A percentile compares a stretch with the other conserved stretches of the same genome.
Evolutionary conservation across 805 yeast species (phyloP).

Genomic region (Starmerella tilneyi): DNA sequence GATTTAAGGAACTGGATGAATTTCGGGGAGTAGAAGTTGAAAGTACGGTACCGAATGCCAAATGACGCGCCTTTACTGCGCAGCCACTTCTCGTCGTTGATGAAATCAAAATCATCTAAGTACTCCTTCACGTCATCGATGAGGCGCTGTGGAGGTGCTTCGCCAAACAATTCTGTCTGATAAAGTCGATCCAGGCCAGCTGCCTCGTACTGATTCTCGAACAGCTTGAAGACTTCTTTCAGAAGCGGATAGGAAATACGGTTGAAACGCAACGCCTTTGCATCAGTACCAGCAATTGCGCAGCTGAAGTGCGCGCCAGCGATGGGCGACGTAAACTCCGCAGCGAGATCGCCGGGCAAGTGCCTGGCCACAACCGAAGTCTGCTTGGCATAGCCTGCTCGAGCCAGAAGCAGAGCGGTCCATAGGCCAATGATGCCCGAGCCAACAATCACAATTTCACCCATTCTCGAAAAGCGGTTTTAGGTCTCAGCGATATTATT

Average conservation of each 20-base stretch:
- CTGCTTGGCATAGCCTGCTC: slow-evolving; percentile 33
- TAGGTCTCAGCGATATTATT: not conserved
- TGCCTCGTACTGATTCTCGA: slow-evolving; percentile 37
- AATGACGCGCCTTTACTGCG: slow-evolving; percentile 42
- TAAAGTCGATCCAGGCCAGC: slow-evolving; percentile 47
- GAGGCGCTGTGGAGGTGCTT: slow-evolving; percentile 38
- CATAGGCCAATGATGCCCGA: slow-evolving; percentile 61
- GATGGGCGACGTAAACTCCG: slow-evolving; percentile 68
- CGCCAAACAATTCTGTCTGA: slow-evolving; percentile 54
- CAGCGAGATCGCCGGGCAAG: slow-evolving; percentile 70
- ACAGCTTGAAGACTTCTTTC: slow-evolving; percentile 33
- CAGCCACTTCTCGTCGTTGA: slow-evolving; percentile 33
- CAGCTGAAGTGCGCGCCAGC: slow-evolving; percentile 60
- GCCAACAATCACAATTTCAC: slow-evolving; percentile 34
- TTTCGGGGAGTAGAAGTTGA: slow-evolving; percentile 64
- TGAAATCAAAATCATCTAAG: slow-evolving; percentile 38
- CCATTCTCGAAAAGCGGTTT: slow-evolving; percentile 3
- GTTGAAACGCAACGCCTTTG: slow-evolving; percentile 43
- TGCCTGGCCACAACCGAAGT: slow-evolving; percentile 54
- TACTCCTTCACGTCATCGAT: slow-evolving; percentile 41
- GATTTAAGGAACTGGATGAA: slow-evolving; percentile 42
- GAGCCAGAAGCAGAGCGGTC: slow-evolving; percentile 44
- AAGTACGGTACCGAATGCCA: slow-evolving; percentile 49
- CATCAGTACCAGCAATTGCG: slow-evolving; percentile 47
- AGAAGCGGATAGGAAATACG: slow-evolving; percentile 47